Evolutionary conservation across 345 rosid genomes (phyloP).

Genomic region (Populus simonii): DNA sequence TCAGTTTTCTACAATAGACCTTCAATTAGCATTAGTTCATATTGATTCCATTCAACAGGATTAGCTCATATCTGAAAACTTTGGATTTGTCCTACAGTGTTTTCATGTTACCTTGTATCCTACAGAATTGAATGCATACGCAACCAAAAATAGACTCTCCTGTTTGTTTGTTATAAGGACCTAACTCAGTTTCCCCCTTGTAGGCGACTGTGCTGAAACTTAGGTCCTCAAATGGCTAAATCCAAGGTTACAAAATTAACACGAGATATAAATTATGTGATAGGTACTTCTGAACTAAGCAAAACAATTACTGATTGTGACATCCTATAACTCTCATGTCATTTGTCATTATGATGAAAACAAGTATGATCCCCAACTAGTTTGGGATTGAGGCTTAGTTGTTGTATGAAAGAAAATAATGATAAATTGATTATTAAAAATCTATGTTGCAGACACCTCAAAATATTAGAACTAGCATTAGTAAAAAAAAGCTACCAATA

Average conservation of each 20-base stretch:
- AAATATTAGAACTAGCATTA: not conserved
- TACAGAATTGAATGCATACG: not conserved
- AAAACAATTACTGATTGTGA: too few relatives aligned
- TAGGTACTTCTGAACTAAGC: not conserved
- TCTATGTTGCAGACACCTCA: not conserved
- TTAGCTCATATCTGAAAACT: not conserved
- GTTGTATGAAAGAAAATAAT: too few relatives aligned
- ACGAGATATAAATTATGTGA: not conserved
- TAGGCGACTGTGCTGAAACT: not conserved
- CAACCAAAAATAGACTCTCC: not conserved
- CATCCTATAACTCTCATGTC: too few relatives aligned
- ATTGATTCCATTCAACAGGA: not conserved
- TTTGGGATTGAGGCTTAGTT: too few relatives aligned
- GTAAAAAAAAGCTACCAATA: not conserved
- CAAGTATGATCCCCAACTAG: too few relatives aligned
- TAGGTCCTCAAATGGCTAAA: not conserved
- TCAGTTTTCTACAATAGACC: not conserved
- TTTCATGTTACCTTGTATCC: not conserved
- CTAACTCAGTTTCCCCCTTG: not conserved
- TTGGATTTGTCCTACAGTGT: not conserved
- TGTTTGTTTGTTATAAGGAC: not conserved
- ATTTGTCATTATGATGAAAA: too few relatives aligned
- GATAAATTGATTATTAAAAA: too few relatives aligned
- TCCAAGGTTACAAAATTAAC: not conserved
- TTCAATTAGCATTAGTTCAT: not conserved